Evolutionary conservation across 2,329 filamentous ascomycete genomes (phyloP), one percentile per base, ranked within the genome.

Genomic region (Leptographium lundbergii): DNA sequence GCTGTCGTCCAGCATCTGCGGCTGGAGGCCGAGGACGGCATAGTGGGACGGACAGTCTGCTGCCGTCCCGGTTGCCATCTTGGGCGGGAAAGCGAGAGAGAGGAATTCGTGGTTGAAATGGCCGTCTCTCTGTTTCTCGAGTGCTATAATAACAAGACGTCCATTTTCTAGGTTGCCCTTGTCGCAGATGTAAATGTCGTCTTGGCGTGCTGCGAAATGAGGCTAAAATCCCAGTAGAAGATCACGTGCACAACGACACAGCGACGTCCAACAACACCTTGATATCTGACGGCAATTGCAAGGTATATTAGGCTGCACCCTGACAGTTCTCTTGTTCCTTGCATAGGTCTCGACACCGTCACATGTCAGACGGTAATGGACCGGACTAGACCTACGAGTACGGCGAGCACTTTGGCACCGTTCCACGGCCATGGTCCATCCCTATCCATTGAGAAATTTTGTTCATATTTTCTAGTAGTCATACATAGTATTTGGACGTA

Each of bases 21-120:
- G 56, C 56, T 60, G 39, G 17, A 60, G 52, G 56, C 56, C 56
- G 32, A 60, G 59, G 29, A 60, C 59, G 34, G 17, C 56, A 47
- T 60, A 60, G 52, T 60, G 56, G 2, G 59, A 58, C 2, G 52
- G 51, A 2, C 14, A 13, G 17, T 14, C 22, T 1, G 22, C 27
- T 19, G 29, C 17, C 6, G 25, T 7, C 42, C 42, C 42, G 42
- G 42, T 10, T 4, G 42, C 17, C 42, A 45, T 45, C 6, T 4
- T 6, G 13, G n/a, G 9, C 3, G 11, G 6, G 11, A 27, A 9
- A 17, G 36, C 29, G 17, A 24, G 7, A 47, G 17, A 29, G 34
- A 19, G 27, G 24, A 17, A 17, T 32, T 36, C 9, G 52, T 5
- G 11, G 5, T 29, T 17, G 3, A 0, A 9, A 24, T 13, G 29